These are phyloP conservation scores for Ichthyophthirius multifiliis DNA, from an alignment of 169 alveolate species.

Conservation along the genomic window DNA sequence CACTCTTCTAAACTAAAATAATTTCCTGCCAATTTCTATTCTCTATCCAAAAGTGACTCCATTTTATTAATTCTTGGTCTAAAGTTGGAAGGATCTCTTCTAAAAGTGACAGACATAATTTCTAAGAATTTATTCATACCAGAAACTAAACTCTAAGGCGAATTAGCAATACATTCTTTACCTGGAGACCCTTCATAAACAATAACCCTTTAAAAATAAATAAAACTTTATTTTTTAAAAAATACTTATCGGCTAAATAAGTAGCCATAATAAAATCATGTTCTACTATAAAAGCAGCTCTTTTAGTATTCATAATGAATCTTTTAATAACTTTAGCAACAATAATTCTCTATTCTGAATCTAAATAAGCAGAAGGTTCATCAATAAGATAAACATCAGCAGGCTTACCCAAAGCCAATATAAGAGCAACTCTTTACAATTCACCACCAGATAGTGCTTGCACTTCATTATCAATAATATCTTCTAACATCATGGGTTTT, in stretches of 20 bases:
- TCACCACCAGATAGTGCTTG: slow-evolving; percentile 98
- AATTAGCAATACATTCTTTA: slow-evolving; percentile 82
- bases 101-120: slow-evolving; percentile 58
- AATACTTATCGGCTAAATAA: slow-evolving; percentile 94
- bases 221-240: not conserved
- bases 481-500: slow-evolving; percentile 94
- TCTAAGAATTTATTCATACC: slow-evolving; percentile 67
- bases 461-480: slow-evolving; percentile 94
- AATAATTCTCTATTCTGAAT: slow-evolving; percentile 98
- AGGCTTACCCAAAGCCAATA: slow-evolving; percentile 96
- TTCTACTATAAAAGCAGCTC: slow-evolving; percentile 98
- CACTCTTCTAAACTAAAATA: slow-evolving; percentile 94
- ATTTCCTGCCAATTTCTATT: slow-evolving; percentile 96
- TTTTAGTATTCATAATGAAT: slow-evolving; percentile 96
- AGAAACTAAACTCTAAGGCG: slow-evolving; percentile 88
- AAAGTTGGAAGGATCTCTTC: slow-evolving; percentile 97
- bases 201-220: slow-evolving; percentile 85
- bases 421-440: slow-evolving; percentile 97
- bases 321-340: slow-evolving; percentile 99
- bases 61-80: slow-evolving; percentile 99
- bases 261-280: slow-evolving; percentile 99
- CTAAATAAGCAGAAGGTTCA: slow-evolving; percentile 99
- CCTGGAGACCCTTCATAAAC: slow-evolving; percentile 99
- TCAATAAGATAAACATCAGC: slow-evolving; percentile 98
- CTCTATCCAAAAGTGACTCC: slow-evolving; percentile 97